Conservation (phyloP, 2,329 filamentous ascomycete species). For the Aspergillus novoparasiticus region DNA sequence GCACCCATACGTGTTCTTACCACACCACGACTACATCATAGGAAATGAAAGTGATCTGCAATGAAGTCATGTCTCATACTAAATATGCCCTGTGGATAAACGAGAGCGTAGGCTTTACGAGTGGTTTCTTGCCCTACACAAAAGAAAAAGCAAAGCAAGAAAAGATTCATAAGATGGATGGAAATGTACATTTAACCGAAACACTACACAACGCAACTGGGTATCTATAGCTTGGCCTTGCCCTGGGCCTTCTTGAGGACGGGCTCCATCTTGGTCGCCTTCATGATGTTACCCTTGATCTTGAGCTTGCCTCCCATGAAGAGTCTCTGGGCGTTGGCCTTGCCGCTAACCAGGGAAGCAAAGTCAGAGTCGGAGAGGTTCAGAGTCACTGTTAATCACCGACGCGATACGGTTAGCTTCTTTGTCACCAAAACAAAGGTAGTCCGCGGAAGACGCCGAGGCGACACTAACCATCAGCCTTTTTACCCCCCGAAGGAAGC, state of each 20-base stretch:
- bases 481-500: constrained; percentile 65
- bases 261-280: constrained; percentile 92
- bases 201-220: constrained; percentile 17
- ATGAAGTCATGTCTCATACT: background rate
- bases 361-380: constrained; percentile 85
- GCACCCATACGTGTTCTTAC: background rate
- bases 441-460: constrained; percentile 29
- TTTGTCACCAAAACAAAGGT: background rate
- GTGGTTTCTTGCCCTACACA: background rate
- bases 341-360: constrained; percentile 75
- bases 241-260: constrained; percentile 85
- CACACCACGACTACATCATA: background rate
- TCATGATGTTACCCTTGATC: constrained; percentile 98
- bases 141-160: background rate
- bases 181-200: background rate
- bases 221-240: constrained; percentile 77
- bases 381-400: constrained; percentile 69
- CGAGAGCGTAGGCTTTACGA: background rate
- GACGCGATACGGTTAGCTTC: background rate
- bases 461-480: constrained; percentile 69
- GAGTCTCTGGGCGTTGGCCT: constrained; percentile 90
- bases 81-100: background rate
- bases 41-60: background rate
- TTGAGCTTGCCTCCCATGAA: constrained; percentile 99
- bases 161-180: background rate